These are phyloP conservation scores for Trichoderma simmonsii DNA, from an alignment of 2,329 filamentous ascomycete genomes.

Conservation along the genomic window DNA sequence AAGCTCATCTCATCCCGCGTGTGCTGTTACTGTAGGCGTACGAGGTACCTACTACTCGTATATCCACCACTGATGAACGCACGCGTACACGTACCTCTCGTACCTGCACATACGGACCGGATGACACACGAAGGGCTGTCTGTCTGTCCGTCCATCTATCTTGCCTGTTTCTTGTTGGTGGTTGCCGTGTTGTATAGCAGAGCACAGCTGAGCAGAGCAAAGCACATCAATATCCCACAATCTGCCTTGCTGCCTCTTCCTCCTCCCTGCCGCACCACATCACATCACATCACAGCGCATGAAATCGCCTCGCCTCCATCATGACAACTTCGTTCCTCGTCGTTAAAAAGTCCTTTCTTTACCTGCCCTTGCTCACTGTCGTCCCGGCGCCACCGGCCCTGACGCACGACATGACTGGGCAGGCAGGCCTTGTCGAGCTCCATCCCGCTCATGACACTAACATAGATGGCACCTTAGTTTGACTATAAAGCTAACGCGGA, in stretches of 20 bases:
- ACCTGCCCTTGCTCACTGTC: neutral
- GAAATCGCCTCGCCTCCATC: neutral
- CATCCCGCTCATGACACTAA: slow-evolving; percentile 19
- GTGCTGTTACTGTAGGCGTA: neutral
- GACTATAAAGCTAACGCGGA: slow-evolving; percentile 41
- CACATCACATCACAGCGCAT: neutral
- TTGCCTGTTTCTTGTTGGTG: neutral
- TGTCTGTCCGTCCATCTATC: neutral
- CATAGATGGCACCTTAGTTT: slow-evolving; percentile 17
- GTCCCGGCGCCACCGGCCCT: slow-evolving; percentile 12
- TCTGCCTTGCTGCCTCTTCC: neutral
- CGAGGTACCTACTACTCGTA: neutral
- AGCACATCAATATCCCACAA: neutral
- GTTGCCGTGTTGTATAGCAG: neutral
- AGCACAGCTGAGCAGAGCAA: neutral
- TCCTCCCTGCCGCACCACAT: neutral
- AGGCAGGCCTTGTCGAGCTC: slow-evolving; percentile 21
- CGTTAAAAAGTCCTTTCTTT: neutral
- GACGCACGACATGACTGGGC: slow-evolving; percentile 17
- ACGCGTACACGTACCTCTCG: neutral
- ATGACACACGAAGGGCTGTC: neutral
- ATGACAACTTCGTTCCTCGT: slow-evolving; percentile 6
- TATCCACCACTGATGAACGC: neutral
- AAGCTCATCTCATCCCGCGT: neutral
- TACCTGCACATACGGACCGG: neutral